Base-by-base conservation (phyloP, 2,329 filamentous ascomycete genomes). In the Aspergillus neotritici region DNA sequence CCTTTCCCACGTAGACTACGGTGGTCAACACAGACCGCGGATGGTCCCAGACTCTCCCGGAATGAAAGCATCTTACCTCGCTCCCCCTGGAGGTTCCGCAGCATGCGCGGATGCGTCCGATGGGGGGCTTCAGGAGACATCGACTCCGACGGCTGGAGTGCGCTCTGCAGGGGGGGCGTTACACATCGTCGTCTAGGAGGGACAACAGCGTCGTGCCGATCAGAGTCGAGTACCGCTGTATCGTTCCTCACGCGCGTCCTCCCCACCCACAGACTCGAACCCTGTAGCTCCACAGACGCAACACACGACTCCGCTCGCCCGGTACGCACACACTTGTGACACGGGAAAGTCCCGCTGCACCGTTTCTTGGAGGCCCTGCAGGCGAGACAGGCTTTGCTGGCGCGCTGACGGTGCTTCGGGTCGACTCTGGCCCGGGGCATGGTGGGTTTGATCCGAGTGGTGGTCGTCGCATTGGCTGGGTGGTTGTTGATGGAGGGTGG, bases 351-450 rank as follows among this genome's bases (percentile, higher is more conserved):
- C 8, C 70, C 73, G 43, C 69, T 71, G 53, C 75, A 78, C 48
- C 72, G 63, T 57, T 75, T 77, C 59, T 77, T 77, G 7, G 73
- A 69, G 11, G 65, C 62, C 25, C 72, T 68, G 50, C 75, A 78
- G 5, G 67, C 56, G 36, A 66, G 63, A 49, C 75, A 77, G 6
- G 75, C 75, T 44, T 74, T 70, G 15, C 66, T 67, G 12, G 72
- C 71, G 32, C 75, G 67, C 44, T 71, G 68, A 4, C 75, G 70
- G 47, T 76, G 69, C 37, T 70, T 68, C 2, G 72, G 71, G 13
- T 65, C 66, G 15, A 78, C 73, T 50, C 71, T 76, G 10, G 74
- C 73, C 15, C 75, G 73, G 45, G 74, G 73, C 75, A 78, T 78
- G 28, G 37, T 37, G 35, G 28, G 21, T 25, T 25, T 8, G 9